Conservation (phyloP, 768 basidiomycete species). For the Hebeloma cylindrosporum region DNA sequence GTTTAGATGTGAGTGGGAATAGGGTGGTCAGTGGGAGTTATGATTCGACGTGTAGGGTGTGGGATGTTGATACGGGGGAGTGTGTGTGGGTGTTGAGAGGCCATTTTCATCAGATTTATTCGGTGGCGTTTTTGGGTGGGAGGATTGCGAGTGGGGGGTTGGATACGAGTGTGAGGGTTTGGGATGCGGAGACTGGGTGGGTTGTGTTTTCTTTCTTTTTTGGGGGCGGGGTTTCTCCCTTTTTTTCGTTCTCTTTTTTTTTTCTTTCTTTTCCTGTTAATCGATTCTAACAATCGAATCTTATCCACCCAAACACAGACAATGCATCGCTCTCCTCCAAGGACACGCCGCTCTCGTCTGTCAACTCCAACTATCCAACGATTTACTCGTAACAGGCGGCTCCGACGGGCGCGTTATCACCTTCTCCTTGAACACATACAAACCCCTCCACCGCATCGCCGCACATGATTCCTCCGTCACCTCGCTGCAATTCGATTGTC, state of each 20-base stretch:
- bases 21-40: conserved; percentile 91
- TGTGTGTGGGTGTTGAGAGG: conserved; percentile 82
- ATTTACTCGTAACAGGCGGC: conserved; percentile 74
- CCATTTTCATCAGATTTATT: conserved; percentile 88
- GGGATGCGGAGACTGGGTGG: conserved; percentile 86
- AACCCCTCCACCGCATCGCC: conserved; percentile 62
- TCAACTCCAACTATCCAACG: conserved; percentile 77
- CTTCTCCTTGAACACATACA: conserved; percentile 39
- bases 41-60: conserved; percentile 85
- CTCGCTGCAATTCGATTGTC: conserved; percentile 87
- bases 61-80: conserved; percentile 88
- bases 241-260: conserved; percentile 6
- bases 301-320: conserved; percentile 36
- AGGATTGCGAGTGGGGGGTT: conserved; percentile 84
- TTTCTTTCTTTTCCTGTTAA: background rate
- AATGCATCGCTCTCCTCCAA: conserved; percentile 81
- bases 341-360: conserved; percentile 93
- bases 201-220: conserved; percentile 23
- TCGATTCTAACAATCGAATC: too few species aligned
- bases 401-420: conserved; percentile 77
- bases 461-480: conserved; percentile 91
- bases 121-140: conserved; percentile 86
- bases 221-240: too few species aligned
- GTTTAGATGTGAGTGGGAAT: conserved; percentile 84
- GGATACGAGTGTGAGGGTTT: conserved; percentile 91